Percentiles rank a stretch among this genome's conserved stretches.
Evolutionary conservation across 805 yeast genomes (phyloP).

Genomic region (Brettanomyces naardenensis): DNA sequence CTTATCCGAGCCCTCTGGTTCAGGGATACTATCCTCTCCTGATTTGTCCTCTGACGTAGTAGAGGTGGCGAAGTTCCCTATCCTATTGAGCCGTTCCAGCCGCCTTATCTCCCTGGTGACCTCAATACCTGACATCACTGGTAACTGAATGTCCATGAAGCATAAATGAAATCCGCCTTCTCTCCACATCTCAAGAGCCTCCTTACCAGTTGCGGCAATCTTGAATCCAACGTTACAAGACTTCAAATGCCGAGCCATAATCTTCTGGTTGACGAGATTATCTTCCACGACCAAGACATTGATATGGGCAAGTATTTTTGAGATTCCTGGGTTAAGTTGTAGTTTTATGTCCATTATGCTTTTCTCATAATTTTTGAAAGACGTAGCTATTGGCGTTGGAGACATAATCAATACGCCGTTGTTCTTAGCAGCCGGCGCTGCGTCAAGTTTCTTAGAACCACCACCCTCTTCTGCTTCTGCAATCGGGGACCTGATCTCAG

Average conservation of each 20-base stretch:
- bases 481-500: constrained; percentile 14
- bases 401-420: background rate
- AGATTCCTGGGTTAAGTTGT: constrained; percentile 27
- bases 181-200: constrained; percentile 92
- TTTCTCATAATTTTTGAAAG: background rate
- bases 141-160: constrained; percentile 94
- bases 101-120: constrained; percentile 89
- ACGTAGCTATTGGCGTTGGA: background rate
- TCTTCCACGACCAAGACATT: constrained; percentile 94
- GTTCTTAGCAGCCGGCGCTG: background rate
- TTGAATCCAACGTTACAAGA: constrained; percentile 78
- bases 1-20: constrained; percentile 34
- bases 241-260: constrained; percentile 80
- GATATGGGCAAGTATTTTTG: constrained; percentile 77
- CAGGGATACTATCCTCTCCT: constrained; percentile 6
- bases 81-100: constrained; percentile 69
- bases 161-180: constrained; percentile 92
- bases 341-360: background rate
- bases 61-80: constrained; percentile 46
- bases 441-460: background rate
- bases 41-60: constrained; percentile 7
- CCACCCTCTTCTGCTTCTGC: background rate
- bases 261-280: constrained; percentile 87
- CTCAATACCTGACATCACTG: constrained; percentile 92
- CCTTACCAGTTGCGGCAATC: constrained; percentile 88